Evolutionary conservation across 2,329 filamentous ascomycete genomes (phyloP), one percentile per base, ranked within the genome.

Genomic region (Alternaria triticimaculans): DNA sequence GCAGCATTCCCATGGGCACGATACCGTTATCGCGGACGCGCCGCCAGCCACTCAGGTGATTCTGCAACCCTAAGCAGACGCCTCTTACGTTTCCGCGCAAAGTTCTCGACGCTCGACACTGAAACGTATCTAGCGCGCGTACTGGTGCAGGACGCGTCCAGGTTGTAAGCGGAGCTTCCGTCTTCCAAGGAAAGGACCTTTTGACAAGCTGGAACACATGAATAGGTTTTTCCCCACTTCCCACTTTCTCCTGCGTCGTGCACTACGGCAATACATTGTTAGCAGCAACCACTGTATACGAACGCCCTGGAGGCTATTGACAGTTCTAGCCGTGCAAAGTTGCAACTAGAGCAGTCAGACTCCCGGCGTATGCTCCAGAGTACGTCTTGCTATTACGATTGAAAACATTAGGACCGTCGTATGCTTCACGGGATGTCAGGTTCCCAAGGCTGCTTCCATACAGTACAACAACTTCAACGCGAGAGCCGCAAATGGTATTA

Each of bases 81-180:
- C 48, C 55, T 65, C 58, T 68, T 68, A 67, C 66, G 64, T 68
- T 63, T 64, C 15, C 28, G 46, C 55, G 51, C 57, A 63, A 60
- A 37, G 21, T 60, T 53, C 48, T 53, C 30, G 49, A 41, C 30
- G 49, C 55, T 66, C 45, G 18, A 55, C 54, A 44, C 51, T 62
- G 58, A 60, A 66, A 65, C 43, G 18, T 51, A 53, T 58, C 49
- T 61, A 69, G 56, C 46, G 63, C 48, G 46, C 54, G 43, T 48
- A 30, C 44, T 46, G 44, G 53, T 57, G 63, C 64, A 53, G 43
- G 26, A 58, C 61, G 54, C 48, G 60, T 60, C 41, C 48, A 60
- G 56, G 33, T 57, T 58, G 44, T 28, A 49, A 50, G 46, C 45
- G 45, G 46, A 61, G 53, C 56, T 51, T 51, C 28, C 10, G 49